These are phyloP conservation scores for Coix lacrymajobi DNA, from an alignment of 176 grass and related monocot genomes.

Conservation along the genomic window DNA sequence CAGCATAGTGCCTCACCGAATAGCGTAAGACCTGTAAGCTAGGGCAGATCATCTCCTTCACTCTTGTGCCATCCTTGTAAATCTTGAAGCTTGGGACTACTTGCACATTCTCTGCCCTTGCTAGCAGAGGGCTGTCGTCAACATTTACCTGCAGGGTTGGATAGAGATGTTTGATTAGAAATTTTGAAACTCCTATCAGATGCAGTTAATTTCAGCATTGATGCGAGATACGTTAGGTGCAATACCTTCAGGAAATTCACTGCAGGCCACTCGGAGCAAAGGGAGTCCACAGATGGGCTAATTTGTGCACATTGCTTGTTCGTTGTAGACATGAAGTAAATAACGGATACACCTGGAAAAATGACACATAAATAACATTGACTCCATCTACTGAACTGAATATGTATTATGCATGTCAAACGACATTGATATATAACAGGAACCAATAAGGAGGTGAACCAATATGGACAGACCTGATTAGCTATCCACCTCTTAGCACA, in stretches of 20 bases:
- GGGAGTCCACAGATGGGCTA: conserved; percentile 41
- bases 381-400: neutral
- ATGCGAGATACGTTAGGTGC: neutral
- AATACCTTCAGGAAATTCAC: conserved; percentile 78
- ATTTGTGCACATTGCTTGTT: conserved; percentile 51
- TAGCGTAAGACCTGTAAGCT: conserved; percentile 45
- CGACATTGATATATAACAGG: neutral
- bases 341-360: conserved; percentile 46
- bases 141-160: conserved; percentile 49
- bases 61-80: conserved; percentile 51
- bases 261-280: conserved; percentile 49
- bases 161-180: conserved; percentile 2
- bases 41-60: conserved; percentile 78
- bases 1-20: conserved; percentile 62
- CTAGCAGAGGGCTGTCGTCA: conserved; percentile 37
- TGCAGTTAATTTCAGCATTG: neutral
- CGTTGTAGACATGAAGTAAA: conserved; percentile 53
- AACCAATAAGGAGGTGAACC: too few relatives aligned
- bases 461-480: neutral
- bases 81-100: conserved; percentile 64
- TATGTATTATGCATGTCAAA: conserved; percentile 6
- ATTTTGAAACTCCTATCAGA: neutral
- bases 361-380: neutral
- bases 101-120: conserved; percentile 52
- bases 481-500: neutral